These are phyloP conservation scores for Emydomyces testavorans DNA, from an alignment of 2,329 filamentous ascomycete genomes.

Conservation along the genomic window DNA sequence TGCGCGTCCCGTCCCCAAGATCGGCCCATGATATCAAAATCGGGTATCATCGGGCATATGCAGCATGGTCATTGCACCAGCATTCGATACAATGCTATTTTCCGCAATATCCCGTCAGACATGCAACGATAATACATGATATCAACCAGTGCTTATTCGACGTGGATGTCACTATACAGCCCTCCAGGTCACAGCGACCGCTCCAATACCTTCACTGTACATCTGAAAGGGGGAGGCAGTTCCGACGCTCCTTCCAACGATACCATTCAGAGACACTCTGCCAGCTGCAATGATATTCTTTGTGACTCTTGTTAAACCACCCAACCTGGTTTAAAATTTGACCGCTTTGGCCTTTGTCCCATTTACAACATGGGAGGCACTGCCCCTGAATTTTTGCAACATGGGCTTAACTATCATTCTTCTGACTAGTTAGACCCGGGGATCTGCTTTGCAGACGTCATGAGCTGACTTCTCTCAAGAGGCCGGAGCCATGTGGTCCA, in stretches of 20 bases:
- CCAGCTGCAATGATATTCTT: background rate
- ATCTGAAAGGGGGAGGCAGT: background rate
- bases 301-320: background rate
- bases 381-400: background rate
- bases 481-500: background rate
- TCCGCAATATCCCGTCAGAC: constrained; percentile 5
- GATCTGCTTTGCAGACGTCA: background rate
- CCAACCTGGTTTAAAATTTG: background rate
- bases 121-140: constrained; percentile 3
- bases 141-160: background rate
- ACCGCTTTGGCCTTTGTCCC: background rate
- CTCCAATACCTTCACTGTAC: background rate
- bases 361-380: background rate
- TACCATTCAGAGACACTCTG: background rate
- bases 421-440: no score
- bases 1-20: background rate
- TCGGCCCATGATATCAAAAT: background rate
- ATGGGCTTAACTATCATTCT: background rate
- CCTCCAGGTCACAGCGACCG: background rate
- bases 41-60: constrained; percentile 8
- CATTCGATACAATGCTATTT: background rate
- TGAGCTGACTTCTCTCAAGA: background rate
- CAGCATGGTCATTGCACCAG: constrained; percentile 2
- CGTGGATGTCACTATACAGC: constrained; percentile 7
- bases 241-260: background rate